Evolutionary conservation across 1,284 basidiomycete species (phyloP), one percentile per base, ranked within the genome.

Genomic region (Pascua guehoae): DNA sequence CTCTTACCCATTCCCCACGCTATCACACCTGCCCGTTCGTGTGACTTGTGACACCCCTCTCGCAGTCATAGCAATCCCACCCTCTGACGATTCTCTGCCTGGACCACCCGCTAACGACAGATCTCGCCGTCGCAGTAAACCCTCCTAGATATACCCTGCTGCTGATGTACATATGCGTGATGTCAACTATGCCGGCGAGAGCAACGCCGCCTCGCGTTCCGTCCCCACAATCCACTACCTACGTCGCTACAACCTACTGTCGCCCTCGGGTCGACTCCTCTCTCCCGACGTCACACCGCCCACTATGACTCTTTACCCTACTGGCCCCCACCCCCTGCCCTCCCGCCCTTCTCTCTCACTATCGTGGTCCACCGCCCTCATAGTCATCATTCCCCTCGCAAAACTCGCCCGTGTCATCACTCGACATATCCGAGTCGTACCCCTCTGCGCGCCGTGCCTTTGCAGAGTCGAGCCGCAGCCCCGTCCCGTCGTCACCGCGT

Each of bases 371-470:
- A 7, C 52, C 56, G 32, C 56, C 60, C 39, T 51, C 58, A 58
- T 69, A 67, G 44, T 73, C 71, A 46, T 68, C 69, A 58, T 69
- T 70, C 4, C 67, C 70, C 58, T 73, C 72, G 11, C 55, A 41
- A 44, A 63, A 72, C 39, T 61, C 49, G 47, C 49, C 63, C 16
- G 57, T 61, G 51, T 66, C 67, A 40, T 53, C 36, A 12, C 54
- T 56, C 43, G 56, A 58, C 60, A 66, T 51, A 15, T 65, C 66
- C 42, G 60, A 57, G 11, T 61, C 64, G 44, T 62, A 63, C 16
- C 61, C 67, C 41, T 63, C 67, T 9, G 54, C 47, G 8, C 57
- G 47, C 11, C 57, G 37, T 8, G 64, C 65, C 18, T 57, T 53
- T 12, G 55, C 63, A 9, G 44, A 49, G 2, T 59, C 55, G 39